phyloP scores from a whole-genome alignment of 805 yeast species.

The Candida ponderosae region DNA sequence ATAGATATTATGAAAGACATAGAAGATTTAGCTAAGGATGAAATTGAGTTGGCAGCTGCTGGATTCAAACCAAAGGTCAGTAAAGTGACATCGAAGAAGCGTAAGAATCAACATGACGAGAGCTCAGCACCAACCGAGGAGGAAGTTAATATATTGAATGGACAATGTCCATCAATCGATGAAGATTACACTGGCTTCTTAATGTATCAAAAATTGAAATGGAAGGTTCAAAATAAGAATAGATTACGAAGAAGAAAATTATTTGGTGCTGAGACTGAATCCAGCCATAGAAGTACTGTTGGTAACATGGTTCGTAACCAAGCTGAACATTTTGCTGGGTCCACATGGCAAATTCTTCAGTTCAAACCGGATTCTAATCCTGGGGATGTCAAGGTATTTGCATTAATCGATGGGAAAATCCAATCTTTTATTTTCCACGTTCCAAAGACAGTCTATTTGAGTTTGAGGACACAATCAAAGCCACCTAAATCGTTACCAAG shows the following conservation, averaged over 20 bases:
- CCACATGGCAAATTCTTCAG: constrained; percentile 83
- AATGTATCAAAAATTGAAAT: constrained; percentile 73
- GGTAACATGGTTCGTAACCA: constrained; percentile 67
- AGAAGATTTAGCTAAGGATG: constrained; percentile 56
- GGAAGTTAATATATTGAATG: constrained; percentile 41
- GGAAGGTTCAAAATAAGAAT: constrained; percentile 73
- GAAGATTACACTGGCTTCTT: constrained; percentile 66
- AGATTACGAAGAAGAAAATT: constrained; percentile 64
- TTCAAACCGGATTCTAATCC: constrained; percentile 50
- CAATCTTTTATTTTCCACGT: constrained; percentile 69
- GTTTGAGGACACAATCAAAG: constrained; percentile 43
- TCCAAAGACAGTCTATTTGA: constrained; percentile 67
- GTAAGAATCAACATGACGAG: constrained; percentile 22
- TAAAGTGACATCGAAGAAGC: constrained; percentile 27
- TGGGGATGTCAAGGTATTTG: constrained; percentile 75
- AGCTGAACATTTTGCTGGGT: constrained; percentile 69
- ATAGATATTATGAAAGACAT: constrained; percentile 50
- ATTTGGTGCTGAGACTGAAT: constrained; percentile 59
- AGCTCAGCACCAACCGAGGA: constrained; percentile 33
- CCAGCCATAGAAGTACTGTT: constrained; percentile 51
- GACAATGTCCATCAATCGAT: constrained; percentile 56
- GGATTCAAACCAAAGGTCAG: constrained; percentile 22
- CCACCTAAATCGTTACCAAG: constrained; percentile 36
- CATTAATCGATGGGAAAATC: constrained; percentile 59
- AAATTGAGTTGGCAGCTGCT: constrained; percentile 12